phyloP scores from a whole-genome alignment of 495 filamentous ascomycete genomes.

The Hypoxylon lenormandii region DNA sequence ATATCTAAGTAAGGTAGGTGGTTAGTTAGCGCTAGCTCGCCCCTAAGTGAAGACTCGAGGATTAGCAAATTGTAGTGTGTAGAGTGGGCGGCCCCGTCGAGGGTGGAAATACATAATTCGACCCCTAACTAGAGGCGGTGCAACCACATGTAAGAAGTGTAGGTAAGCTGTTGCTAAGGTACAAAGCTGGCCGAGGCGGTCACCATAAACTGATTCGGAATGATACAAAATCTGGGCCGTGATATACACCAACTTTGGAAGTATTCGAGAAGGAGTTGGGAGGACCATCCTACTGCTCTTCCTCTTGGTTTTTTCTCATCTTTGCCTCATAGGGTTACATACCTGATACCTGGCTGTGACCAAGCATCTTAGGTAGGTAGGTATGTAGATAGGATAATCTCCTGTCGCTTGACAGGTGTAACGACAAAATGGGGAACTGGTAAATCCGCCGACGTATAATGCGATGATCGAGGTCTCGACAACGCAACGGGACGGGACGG shows the following conservation, averaged over 20 bases:
- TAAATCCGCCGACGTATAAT: constrained; percentile 33
- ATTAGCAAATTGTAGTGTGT: not conserved
- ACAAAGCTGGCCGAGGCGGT: constrained; percentile 2
- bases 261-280: constrained; percentile 38
- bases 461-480: constrained; percentile 25
- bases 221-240: not conserved
- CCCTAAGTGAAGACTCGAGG: constrained; percentile 16
- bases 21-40: constrained; percentile 37
- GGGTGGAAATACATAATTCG: constrained; percentile 9
- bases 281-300: constrained; percentile 8
- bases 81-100: constrained; percentile 19
- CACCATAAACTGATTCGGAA: not conserved
- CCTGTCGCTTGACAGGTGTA: constrained; percentile 35
- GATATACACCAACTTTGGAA: constrained; percentile 13
- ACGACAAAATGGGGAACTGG: constrained; percentile 28
- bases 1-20: constrained; percentile 41
- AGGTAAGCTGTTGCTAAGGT: not conserved
- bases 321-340: constrained; percentile 22
- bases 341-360: constrained; percentile 27
- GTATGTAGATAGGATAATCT: constrained; percentile 26
- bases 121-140: constrained; percentile 27
- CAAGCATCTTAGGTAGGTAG: constrained; percentile 6
- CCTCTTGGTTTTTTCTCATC: not conserved
- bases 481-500: constrained; percentile 30
- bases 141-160: constrained; percentile 5